Base-by-base conservation (phyloP, 169 alveolate species). In the Plasmodium knowlesi region DNA sequence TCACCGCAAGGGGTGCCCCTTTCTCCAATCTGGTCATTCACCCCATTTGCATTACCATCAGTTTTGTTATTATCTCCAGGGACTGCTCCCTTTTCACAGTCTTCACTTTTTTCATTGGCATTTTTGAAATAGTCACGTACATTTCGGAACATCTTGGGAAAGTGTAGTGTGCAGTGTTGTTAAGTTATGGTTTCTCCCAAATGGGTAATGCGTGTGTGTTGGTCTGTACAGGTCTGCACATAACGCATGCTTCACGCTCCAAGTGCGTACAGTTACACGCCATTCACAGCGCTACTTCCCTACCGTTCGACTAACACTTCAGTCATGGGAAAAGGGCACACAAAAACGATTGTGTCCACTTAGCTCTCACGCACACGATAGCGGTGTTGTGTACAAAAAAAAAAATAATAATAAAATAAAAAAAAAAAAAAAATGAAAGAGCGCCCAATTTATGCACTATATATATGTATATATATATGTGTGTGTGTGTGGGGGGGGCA, bases 21-120 rank as follows among this genome's bases (percentile, higher is more conserved):
- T 70, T 10, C 50, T 72, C 16, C 93, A 32, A 8, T 70, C 43
- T n/a, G 86, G 53, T 85, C 93, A 54, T 72, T 85, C 30, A 82
- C 53, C 72, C 54, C 67, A 34, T 86, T 19, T 5, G 54, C 82
- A 53, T 46, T 50, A 12, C 14, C 74, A 14, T n/a, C 32, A 41
- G 70, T 22, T 14, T 76, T 34, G 57, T 89, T 74, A 28, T 71
- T 30, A 2, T 10, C 43, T 30, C 84, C 50, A 79, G 6, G 39
- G 25, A 19, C 54, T 74, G 83, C 50, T 50, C 54, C 82, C 12
- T 84, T 73, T 9, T 90, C 72, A 5, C 67, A 50, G 1, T 92
- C 94, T 91, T 96, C 86, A 34, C 94, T 32, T 93, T 94, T 41
- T 81, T 95, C 79, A 92, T 89, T 80, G 95, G 85, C 92, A 80